Base-by-base conservation (phyloP, 768 basidiomycete species). In the Austroboletus festivus region DNA sequence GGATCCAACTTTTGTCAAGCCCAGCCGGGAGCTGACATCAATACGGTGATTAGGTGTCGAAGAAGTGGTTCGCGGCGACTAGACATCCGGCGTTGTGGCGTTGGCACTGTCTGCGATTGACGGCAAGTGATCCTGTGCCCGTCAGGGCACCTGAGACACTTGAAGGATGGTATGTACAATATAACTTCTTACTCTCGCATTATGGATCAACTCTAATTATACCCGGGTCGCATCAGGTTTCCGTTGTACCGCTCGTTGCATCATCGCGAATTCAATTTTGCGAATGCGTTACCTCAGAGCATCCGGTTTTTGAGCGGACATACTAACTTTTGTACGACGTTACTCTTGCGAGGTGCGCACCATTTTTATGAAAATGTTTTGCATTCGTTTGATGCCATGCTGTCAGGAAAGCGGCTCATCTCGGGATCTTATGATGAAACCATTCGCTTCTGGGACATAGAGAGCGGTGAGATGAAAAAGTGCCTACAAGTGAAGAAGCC, bases 371-470 rank as follows among this genome's bases (percentile, higher is more conserved):
- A 23, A 23, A 22, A n/a, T 15, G 6, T 4, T 9, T n/a, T 4
- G 13, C 16, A 15, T 30, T 22, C 2, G 22, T 41, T 28, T 46
- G 31, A 55, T 31, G 1, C n/a, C 39, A 21, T 39, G 6, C 28
- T 37, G 34, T 42, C 48, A 65, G 89, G 87, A 16, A 86, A 91
- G 58, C 74, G 86, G 9, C 72, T 95, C 35, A 90, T 95, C 54
- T 91, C 87, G 54, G 93, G 93, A 15, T 89, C 86, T 22, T 93
- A 93, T 60, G 92, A 94, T 47, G 92, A 93, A 65, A 91, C 88
- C 1, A 93, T 95, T 51, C 77, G 92, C 12, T 89, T 95, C 68
- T 95, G 92, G 93, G 88, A 93, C 62, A 77, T 95, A 19, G 76
- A 74, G 45, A 79, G 76, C 0, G 81, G 78, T 5, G 77, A 79